Percentiles rank a stretch among this genome's conserved stretches.
phyloP scores from a whole-genome alignment of 2,329 filamentous ascomycete species.

The Colletotrichum tropicicola region DNA sequence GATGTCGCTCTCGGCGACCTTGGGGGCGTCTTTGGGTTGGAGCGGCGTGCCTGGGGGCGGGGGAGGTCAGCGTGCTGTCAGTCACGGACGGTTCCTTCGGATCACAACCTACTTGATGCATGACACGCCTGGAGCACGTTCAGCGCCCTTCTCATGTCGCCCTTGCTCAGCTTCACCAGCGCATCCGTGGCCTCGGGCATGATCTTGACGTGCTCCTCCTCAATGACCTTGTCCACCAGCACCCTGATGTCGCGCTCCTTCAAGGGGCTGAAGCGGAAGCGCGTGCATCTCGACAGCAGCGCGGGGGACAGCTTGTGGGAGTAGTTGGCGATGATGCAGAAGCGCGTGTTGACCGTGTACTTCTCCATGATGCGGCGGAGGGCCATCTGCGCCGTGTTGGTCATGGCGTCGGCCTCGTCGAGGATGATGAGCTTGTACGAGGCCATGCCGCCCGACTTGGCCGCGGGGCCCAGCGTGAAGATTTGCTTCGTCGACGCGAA shows the following conservation, averaged over 20 bases:
- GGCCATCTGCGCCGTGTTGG: slow-evolving; percentile 98
- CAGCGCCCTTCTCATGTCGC: slow-evolving; percentile 93
- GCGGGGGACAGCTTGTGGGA: slow-evolving; percentile 97
- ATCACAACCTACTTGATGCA: slow-evolving; percentile 74
- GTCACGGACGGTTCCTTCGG: slow-evolving; percentile 7
- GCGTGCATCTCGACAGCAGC: slow-evolving; percentile 89
- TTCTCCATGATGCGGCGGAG: slow-evolving; percentile 98
- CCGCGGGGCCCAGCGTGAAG: slow-evolving; percentile 73
- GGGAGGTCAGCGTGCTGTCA: slow-evolving; percentile 5
- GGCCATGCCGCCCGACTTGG: slow-evolving; percentile 63
- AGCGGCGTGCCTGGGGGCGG: slow-evolving; percentile 72
- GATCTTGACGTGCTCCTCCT: slow-evolving; percentile 87
- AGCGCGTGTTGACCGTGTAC: slow-evolving; percentile 96
- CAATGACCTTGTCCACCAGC: slow-evolving; percentile 88
- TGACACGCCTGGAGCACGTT: slow-evolving; percentile 98
- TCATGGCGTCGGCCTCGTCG: slow-evolving; percentile 99
- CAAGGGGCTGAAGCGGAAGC: slow-evolving; percentile 93
- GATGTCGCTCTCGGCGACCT: slow-evolving; percentile 70
- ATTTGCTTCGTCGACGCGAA: slow-evolving; percentile 99
- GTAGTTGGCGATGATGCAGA: slow-evolving; percentile 99
- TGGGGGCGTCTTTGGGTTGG: slow-evolving; percentile 66
- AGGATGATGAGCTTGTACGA: slow-evolving; percentile 96
- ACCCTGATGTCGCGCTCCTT: slow-evolving; percentile 87
- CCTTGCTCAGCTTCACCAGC: slow-evolving; percentile 87
- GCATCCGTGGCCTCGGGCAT: slow-evolving; percentile 82